These are phyloP conservation scores for Cyamopsis tetragonoloba DNA, from an alignment of 306 rosid species.

Conservation along the genomic window DNA sequence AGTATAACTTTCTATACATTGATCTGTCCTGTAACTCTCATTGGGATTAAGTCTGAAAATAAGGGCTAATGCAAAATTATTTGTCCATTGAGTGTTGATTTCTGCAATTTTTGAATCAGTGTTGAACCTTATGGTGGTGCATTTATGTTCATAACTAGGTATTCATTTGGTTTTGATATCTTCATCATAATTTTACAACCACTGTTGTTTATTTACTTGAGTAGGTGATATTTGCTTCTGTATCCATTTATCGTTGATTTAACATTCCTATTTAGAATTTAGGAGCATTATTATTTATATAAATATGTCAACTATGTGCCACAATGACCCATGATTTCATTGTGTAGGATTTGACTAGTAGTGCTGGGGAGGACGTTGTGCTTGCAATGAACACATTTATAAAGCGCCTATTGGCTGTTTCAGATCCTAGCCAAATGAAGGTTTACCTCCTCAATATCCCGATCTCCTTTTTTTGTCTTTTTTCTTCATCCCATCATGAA, in stretches of 20 bases:
- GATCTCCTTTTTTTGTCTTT: neutral
- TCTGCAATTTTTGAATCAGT: conserved; percentile 9
- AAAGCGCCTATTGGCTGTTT: conserved; percentile 87
- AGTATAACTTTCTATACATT: neutral
- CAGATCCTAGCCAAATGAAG: conserved; percentile 92
- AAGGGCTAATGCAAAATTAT: neutral
- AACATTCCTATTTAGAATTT: conserved; percentile 7
- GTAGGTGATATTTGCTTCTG: conserved; percentile 16
- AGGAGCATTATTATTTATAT: neutral
- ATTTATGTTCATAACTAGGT: conserved; percentile 7
- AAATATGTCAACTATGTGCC: neutral
- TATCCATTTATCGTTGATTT: neutral
- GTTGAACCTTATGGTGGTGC: neutral
- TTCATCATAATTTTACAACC: neutral
- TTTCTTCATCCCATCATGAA: neutral
- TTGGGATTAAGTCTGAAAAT: conserved; percentile 1
- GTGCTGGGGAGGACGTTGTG: conserved; percentile 94
- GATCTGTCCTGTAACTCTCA: neutral
- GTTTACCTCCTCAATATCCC: conserved; percentile 37
- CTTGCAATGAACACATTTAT: conserved; percentile 94
- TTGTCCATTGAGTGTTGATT: neutral
- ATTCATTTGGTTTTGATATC: conserved; percentile 12
- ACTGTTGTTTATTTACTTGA: neutral
- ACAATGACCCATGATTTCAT: conserved; percentile 14
- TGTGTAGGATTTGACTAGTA: conserved; percentile 80